Conservation (phyloP, 495 filamentous ascomycete genomes). For the Aspergillus heteromorphus region DNA sequence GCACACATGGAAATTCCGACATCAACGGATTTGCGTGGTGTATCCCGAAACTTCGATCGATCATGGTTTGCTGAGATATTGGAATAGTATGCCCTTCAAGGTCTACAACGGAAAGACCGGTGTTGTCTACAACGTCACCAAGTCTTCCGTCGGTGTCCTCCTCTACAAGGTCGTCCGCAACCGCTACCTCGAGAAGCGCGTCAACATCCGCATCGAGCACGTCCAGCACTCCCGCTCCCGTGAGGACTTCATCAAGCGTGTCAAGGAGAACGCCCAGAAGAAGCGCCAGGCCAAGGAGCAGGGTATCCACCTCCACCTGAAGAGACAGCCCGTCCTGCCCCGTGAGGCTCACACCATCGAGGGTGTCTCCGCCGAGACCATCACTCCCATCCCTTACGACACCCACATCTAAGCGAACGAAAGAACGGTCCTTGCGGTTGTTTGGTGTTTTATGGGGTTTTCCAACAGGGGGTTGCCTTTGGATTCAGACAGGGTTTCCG, state of each 20-base stretch:
- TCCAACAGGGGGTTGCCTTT: slow-evolving; percentile 35
- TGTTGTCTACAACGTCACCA: slow-evolving; percentile 97
- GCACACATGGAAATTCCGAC: slow-evolving; percentile 13
- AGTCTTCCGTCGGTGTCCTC: slow-evolving; percentile 91
- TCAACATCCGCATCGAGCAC: slow-evolving; percentile 98
- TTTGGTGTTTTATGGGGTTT: slow-evolving; percentile 44
- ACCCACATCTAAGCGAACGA: slow-evolving; percentile 80
- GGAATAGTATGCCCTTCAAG: slow-evolving; percentile 90
- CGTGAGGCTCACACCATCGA: slow-evolving; percentile 73
- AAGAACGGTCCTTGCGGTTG: slow-evolving; percentile 38
- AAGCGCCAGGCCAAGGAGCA: slow-evolving; percentile 88
- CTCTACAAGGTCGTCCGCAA: slow-evolving; percentile 98
- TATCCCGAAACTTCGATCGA: slow-evolving; percentile 7
- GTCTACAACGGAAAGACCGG: slow-evolving; percentile 99
- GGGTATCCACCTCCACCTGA: slow-evolving; percentile 79
- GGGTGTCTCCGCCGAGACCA: slow-evolving; percentile 81
- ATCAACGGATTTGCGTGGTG: slow-evolving; percentile 5
- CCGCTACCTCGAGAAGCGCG: slow-evolving; percentile 98
- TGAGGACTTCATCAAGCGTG: slow-evolving; percentile 91
- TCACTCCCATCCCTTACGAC: slow-evolving; percentile 90
- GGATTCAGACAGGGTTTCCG: slow-evolving; percentile 39
- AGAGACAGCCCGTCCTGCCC: slow-evolving; percentile 80
- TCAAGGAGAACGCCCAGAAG: slow-evolving; percentile 90
- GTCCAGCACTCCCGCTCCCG: slow-evolving; percentile 86
- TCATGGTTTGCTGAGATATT: slow-evolving; percentile 25